These are phyloP conservation scores for Phytophthora capsici DNA, from an alignment of 352 stramenopile genomes.

Conservation along the genomic window DNA sequence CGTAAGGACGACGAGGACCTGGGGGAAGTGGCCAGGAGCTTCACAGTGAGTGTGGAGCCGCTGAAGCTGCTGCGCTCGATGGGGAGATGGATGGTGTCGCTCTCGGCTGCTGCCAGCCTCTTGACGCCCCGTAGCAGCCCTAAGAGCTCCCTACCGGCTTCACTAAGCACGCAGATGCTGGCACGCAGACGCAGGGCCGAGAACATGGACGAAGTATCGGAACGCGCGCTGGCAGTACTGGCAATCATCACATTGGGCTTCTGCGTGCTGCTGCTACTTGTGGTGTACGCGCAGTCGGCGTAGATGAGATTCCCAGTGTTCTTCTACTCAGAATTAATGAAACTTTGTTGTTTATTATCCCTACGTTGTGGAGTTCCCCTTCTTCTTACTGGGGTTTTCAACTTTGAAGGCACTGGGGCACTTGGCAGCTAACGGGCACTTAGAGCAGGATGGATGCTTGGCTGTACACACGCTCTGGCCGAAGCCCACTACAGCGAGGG, in stretches of 20 bases:
- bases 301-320: slow-evolving; percentile 8
- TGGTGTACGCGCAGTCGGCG: slow-evolving; percentile 37
- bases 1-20: slow-evolving; percentile 55
- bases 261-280: slow-evolving; percentile 39
- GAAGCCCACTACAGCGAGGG: slow-evolving; percentile 76
- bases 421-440: slow-evolving; percentile 53
- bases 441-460: slow-evolving; percentile 56
- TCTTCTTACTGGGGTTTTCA: not conserved
- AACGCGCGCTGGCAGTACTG: slow-evolving; percentile 45
- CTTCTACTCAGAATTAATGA: slow-evolving; percentile 27
- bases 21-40: slow-evolving; percentile 34
- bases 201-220: slow-evolving; percentile 39
- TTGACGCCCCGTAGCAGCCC: slow-evolving; percentile 13
- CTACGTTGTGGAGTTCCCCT: not conserved
- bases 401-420: slow-evolving; percentile 66
- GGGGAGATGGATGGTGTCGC: slow-evolving; percentile 38
- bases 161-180: slow-evolving; percentile 31
- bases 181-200: slow-evolving; percentile 19
- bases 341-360: slow-evolving; percentile 12
- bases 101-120: slow-evolving; percentile 28
- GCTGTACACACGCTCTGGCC: slow-evolving; percentile 70
- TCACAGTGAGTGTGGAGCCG: slow-evolving; percentile 36
- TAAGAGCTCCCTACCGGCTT: slow-evolving; percentile 23
- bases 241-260: slow-evolving; percentile 41
- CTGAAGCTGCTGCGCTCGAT: slow-evolving; percentile 36